Percentiles rank a stretch among this genome's conserved stretches.
phyloP scores from a whole-genome alignment of 2,329 filamentous ascomycete genomes.

The Xylogone sp. region DNA sequence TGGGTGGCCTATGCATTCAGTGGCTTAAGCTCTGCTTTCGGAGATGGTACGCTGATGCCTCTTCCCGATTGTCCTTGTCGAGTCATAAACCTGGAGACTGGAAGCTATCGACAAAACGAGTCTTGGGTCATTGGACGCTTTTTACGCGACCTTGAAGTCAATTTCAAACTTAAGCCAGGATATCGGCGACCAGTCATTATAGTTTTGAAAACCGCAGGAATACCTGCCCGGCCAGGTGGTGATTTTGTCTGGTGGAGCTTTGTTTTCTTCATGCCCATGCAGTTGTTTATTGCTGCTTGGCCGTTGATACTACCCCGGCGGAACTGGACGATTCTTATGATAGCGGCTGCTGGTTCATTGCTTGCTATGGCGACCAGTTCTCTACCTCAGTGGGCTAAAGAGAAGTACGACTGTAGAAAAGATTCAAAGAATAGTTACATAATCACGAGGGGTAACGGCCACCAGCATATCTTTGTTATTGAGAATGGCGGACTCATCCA shows the following conservation, averaged over 20 bases:
- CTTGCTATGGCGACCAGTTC: constrained; percentile 32
- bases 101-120: constrained; percentile 34
- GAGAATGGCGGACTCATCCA: constrained; percentile 13
- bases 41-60: constrained; percentile 29
- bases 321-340: constrained; percentile 31
- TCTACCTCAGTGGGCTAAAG: constrained; percentile 38
- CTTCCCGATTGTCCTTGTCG: constrained; percentile 27
- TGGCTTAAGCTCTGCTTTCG: constrained; percentile 20
- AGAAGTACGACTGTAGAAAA: constrained; percentile 39
- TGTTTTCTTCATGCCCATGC: constrained; percentile 17
- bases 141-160: constrained; percentile 35
- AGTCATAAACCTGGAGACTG: constrained; percentile 33
- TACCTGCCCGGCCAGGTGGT: not conserved
- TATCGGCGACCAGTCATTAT: constrained; percentile 6
- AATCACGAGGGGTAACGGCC: constrained; percentile 38
- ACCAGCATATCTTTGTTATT: constrained; percentile 32
- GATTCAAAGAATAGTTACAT: constrained; percentile 20
- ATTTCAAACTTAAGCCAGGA: not conserved
- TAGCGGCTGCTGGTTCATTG: constrained; percentile 34
- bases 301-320: constrained; percentile 8
- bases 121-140: constrained; percentile 40
- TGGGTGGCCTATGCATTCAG: constrained; percentile 24
- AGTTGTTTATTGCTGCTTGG: constrained; percentile 13
- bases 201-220: constrained; percentile 9
- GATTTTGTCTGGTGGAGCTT: constrained; percentile 6